Evolutionary conservation across 2,329 filamentous ascomycete species (phyloP).

Genomic region (Alternaria sp.): DNA sequence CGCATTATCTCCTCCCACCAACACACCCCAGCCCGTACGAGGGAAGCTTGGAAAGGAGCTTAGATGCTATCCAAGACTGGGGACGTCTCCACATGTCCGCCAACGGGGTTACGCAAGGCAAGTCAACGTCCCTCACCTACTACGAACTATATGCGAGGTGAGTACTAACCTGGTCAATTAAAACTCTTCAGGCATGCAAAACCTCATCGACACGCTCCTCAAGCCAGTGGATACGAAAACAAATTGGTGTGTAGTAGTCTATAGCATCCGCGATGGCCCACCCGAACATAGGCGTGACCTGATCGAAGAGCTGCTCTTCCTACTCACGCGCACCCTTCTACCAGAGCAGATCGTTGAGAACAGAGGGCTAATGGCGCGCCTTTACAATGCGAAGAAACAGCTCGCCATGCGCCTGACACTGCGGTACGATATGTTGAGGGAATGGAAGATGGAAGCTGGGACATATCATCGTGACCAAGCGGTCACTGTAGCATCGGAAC

Average conservation of each 20-base stretch:
- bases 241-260: slow-evolving; percentile 23
- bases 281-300: slow-evolving; percentile 6
- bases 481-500: slow-evolving; percentile 18
- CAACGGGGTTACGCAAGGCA: neutral
- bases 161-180: neutral
- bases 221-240: slow-evolving; percentile 12
- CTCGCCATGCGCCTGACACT: slow-evolving; percentile 29
- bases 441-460: slow-evolving; percentile 25
- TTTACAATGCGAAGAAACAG: slow-evolving; percentile 35
- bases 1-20: slow-evolving; percentile 29
- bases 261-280: rapidly evolving
- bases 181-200: neutral
- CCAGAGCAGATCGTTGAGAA: slow-evolving; percentile 41
- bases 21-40: slow-evolving; percentile 35
- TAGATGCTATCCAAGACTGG: slow-evolving; percentile 35
- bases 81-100: neutral
- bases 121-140: rapidly evolving
- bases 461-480: slow-evolving; percentile 3
- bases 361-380: slow-evolving; percentile 21
- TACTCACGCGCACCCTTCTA: slow-evolving; percentile 35
- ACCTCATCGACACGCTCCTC: slow-evolving; percentile 21
- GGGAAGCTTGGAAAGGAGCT: slow-evolving; percentile 32
- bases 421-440: slow-evolving; percentile 41
- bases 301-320: slow-evolving; percentile 31
- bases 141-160: neutral